These are phyloP conservation scores for Pseudogymnoascus pannorum DNA, from an alignment of 2,329 filamentous ascomycete species.

Conservation along the genomic window DNA sequence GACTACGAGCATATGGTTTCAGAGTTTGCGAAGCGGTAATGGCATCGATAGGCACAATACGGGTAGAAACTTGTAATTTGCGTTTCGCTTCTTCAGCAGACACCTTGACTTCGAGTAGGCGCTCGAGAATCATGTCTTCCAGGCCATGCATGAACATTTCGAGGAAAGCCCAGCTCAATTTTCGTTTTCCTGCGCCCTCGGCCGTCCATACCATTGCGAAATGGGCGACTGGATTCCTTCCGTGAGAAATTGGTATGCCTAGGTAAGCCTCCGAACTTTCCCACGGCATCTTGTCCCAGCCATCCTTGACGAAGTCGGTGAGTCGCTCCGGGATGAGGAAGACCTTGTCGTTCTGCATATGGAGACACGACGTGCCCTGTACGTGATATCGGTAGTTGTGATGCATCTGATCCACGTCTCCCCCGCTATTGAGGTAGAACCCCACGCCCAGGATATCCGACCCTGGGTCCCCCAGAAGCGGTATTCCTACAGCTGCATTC, in stretches of 20 bases:
- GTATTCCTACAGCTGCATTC: slow-evolving; percentile 51
- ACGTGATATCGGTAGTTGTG: slow-evolving; percentile 57
- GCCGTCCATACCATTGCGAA: slow-evolving; percentile 66
- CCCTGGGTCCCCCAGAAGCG: slow-evolving; percentile 51
- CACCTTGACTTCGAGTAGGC: slow-evolving; percentile 46
- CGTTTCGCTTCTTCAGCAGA: slow-evolving; percentile 31
- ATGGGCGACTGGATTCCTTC: slow-evolving; percentile 60
- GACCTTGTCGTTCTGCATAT: slow-evolving; percentile 66
- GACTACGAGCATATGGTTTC: slow-evolving; percentile 63
- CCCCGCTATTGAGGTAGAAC: slow-evolving; percentile 58
- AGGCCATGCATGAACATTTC: slow-evolving; percentile 62
- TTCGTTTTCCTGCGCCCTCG: slow-evolving; percentile 48
- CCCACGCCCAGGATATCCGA: slow-evolving; percentile 58
- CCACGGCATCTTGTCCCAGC: slow-evolving; percentile 50
- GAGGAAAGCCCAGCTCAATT: slow-evolving; percentile 57
- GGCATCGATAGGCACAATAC: slow-evolving; percentile 46
- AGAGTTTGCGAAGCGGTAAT: slow-evolving; percentile 56
- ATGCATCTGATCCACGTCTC: slow-evolving; percentile 43
- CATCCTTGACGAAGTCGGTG: slow-evolving; percentile 49
- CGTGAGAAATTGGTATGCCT: slow-evolving; percentile 56
- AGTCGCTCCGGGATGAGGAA: slow-evolving; percentile 59
- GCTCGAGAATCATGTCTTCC: slow-evolving; percentile 57
- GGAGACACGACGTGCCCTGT: slow-evolving; percentile 54
- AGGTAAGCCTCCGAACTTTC: slow-evolving; percentile 60
- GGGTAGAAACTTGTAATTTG: slow-evolving; percentile 26